Evolutionary conservation across 805 yeast genomes (phyloP).

Genomic region (Yamadazyma endophytica): DNA sequence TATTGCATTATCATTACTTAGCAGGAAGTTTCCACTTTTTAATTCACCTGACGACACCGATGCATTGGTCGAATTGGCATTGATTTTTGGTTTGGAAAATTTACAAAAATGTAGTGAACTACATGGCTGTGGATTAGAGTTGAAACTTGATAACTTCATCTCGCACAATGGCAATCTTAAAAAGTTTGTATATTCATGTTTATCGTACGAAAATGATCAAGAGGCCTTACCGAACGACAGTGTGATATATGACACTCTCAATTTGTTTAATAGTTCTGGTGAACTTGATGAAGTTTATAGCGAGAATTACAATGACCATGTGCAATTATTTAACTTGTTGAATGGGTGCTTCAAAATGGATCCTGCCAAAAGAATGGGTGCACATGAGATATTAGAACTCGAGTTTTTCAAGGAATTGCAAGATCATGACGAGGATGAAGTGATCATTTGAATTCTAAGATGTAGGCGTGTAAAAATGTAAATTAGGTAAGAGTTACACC

Average conservation of each 20-base stretch:
- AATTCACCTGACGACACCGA: constrained; percentile 92
- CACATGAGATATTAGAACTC: constrained; percentile 51
- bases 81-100: constrained; percentile 70
- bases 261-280: constrained; percentile 43
- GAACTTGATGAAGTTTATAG: too few relatives aligned
- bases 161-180: constrained; percentile 25
- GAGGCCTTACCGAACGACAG: constrained; percentile 68
- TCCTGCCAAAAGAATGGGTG: constrained; percentile 52
- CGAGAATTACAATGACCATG: constrained; percentile 36
- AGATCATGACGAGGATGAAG: constrained; percentile 31
- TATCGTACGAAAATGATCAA: constrained; percentile 43
- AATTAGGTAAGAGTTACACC: not conserved
- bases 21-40: constrained; percentile 87
- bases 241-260: constrained; percentile 62
- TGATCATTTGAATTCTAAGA: constrained; percentile 7
- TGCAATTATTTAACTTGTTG: constrained; percentile 51
- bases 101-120: constrained; percentile 73
- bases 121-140: constrained; percentile 86
- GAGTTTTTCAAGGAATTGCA: constrained; percentile 55
- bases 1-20: constrained; percentile 69
- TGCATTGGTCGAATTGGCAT: constrained; percentile 79
- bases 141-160: constrained; percentile 18
- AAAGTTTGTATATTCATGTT: constrained; percentile 23
- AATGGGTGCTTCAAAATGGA: constrained; percentile 56
- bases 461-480: not conserved